phyloP scores from a whole-genome alignment of 148 eudicot species.

The Diospyros lotus region DNA sequence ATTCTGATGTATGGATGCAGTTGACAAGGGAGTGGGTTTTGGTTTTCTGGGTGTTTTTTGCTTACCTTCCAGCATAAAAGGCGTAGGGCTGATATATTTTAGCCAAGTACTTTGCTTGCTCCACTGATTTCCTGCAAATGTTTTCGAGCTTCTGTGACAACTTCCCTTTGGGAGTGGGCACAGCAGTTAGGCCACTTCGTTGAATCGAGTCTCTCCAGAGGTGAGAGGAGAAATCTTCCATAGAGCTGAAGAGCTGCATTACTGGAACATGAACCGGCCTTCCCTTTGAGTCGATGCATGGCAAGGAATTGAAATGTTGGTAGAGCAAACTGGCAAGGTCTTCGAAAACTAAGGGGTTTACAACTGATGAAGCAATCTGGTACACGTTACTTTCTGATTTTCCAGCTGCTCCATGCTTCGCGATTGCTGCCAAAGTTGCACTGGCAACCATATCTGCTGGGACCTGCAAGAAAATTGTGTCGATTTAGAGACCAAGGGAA shows the following conservation, averaged over 20 bases:
- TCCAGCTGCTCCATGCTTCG: conserved; percentile 75
- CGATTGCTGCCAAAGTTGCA: conserved; percentile 91
- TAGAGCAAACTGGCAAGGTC: conserved; percentile 60
- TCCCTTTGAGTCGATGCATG: conserved; percentile 68
- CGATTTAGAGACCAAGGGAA: background rate
- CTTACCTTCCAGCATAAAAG: conserved; percentile 94
- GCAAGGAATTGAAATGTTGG: conserved; percentile 61
- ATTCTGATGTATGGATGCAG: too few species aligned
- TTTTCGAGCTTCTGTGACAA: conserved; percentile 47
- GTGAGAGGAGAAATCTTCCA: conserved; percentile 84
- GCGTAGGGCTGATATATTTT: conserved; percentile 82
- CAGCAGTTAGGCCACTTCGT: conserved; percentile 38
- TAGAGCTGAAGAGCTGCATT: conserved; percentile 62
- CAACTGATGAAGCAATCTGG: conserved; percentile 92
- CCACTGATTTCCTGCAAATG: conserved; percentile 70
- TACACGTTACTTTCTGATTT: conserved; percentile 64
- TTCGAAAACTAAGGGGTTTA: conserved; percentile 69
- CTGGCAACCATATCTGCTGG: conserved; percentile 98
- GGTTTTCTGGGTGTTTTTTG: too few species aligned
- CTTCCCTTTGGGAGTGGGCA: conserved; percentile 40
- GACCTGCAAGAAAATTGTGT: conserved; percentile 38
- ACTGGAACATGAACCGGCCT: conserved; percentile 62
- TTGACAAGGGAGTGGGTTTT: too few species aligned
- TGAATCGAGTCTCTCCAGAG: conserved; percentile 56
- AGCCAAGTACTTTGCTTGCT: conserved; percentile 86